These are phyloP conservation scores for Penicillium aurantiogriseum DNA, from an alignment of 2,329 filamentous ascomycete species.

Conservation along the genomic window DNA sequence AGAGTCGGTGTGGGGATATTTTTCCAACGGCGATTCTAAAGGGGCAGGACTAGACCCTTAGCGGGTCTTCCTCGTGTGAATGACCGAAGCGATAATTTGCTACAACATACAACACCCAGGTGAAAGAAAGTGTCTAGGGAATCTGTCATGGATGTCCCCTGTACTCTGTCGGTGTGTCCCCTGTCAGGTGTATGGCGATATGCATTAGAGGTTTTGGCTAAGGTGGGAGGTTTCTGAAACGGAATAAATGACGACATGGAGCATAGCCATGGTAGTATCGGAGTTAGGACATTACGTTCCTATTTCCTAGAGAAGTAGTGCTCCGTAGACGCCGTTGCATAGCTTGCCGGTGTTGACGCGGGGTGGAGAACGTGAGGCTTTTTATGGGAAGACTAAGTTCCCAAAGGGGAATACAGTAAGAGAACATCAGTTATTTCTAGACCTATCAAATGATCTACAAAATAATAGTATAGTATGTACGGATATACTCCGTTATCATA, in stretches of 20 bases:
- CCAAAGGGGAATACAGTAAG: not conserved
- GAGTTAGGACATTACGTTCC: not conserved
- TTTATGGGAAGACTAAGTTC: not conserved
- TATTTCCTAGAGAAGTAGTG: not conserved
- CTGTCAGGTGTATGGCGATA: not conserved
- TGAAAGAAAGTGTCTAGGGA: not conserved
- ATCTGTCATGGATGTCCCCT: conserved; percentile 1
- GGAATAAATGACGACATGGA: not conserved
- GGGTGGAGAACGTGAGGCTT: not conserved
- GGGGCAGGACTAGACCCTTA: not conserved
- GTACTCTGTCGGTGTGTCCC: not conserved
- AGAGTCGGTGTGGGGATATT: conserved; percentile 5
- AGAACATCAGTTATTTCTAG: not conserved
- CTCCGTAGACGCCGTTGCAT: conserved; percentile 2
- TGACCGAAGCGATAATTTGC: not conserved
- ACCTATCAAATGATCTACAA: conserved; percentile 13
- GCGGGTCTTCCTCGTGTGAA: not conserved
- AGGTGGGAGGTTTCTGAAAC: not conserved
- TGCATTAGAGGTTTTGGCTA: not conserved
- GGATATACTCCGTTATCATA: no score
- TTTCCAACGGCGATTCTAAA: conserved; percentile 5
- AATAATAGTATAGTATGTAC: not conserved
- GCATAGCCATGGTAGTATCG: not conserved
- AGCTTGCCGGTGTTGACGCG: conserved; percentile 7
- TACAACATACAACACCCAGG: not conserved